phyloP scores from a whole-genome alignment of 371 early-diverging fungal species.

The Mortierella sp. region DNA sequence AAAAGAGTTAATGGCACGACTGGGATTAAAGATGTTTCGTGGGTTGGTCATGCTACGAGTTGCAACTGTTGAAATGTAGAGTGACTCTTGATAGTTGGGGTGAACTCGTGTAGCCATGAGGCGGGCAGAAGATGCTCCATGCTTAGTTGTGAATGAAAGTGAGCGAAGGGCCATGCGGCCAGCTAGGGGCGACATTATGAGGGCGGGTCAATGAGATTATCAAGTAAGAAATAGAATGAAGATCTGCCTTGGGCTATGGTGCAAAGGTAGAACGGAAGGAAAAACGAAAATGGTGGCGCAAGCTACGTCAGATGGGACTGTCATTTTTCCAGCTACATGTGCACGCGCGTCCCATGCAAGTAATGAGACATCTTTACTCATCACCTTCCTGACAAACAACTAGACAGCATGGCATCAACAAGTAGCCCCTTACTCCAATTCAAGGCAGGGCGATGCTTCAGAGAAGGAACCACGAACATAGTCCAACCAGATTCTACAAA shows the following conservation, averaged over 20 bases:
- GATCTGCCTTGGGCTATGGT: neutral
- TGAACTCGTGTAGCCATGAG: neutral
- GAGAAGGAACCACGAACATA: slow-evolving; percentile 72
- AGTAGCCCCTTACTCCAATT: slow-evolving; percentile 67
- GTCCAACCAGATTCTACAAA: slow-evolving; percentile 80
- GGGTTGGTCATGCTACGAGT: neutral
- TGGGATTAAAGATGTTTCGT: neutral
- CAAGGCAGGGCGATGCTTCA: slow-evolving; percentile 82
- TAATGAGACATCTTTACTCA: slow-evolving; percentile 2
- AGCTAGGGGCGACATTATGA: slow-evolving; percentile 1
- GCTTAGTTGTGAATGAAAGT: neutral
- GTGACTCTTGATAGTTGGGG: neutral
- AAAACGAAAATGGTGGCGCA: neutral
- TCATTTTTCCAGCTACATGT: neutral
- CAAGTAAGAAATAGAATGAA: too few species aligned
- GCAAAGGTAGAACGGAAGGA: neutral
- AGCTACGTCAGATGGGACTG: too few species aligned
- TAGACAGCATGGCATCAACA: slow-evolving; percentile 36
- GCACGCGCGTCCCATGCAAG: neutral
- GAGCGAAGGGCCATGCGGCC: slow-evolving; percentile 2
- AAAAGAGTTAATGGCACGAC: neutral
- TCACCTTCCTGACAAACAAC: neutral
- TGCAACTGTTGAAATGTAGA: neutral
- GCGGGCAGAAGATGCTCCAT: neutral
- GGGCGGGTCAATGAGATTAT: neutral